A percentile compares a stretch with the other conserved stretches of the same genome.
These are phyloP conservation scores for Fraxinus dipetala DNA, from an alignment of 305 asterid genomes.

Conservation along the genomic window DNA sequence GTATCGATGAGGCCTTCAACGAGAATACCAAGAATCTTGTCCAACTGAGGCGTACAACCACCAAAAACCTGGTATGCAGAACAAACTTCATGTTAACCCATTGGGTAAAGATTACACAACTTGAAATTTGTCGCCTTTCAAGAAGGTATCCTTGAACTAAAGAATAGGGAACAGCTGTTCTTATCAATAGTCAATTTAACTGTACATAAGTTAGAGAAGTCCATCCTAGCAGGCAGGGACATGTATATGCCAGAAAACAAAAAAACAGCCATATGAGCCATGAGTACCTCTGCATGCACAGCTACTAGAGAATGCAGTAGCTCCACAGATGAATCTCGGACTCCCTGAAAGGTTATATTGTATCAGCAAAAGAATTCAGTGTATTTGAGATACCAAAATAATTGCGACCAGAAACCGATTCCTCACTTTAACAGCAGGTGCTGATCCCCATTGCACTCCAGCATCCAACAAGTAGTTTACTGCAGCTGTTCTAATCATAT, in stretches of 20 bases:
- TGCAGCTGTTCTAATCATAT: conserved; percentile 79
- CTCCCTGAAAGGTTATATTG: conserved; percentile 60
- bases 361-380: conserved; percentile 10
- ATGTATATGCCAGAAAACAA: conserved; percentile 5
- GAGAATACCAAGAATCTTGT: conserved; percentile 87
- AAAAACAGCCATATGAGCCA: conserved; percentile 1
- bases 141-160: not conserved
- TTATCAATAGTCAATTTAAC: not conserved
- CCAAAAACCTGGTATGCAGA: conserved; percentile 68
- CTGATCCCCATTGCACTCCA: conserved; percentile 95
- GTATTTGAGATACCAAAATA: not conserved
- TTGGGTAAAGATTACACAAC: conserved; percentile 8
- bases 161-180: not conserved
- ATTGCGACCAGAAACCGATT: conserved; percentile 14
- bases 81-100: conserved; percentile 12
- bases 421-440: conserved; percentile 86
- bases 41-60: conserved; percentile 86
- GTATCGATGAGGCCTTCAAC: conserved; percentile 95
- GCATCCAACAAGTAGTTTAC: conserved; percentile 86
- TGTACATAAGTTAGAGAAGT: not conserved
- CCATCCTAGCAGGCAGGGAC: conserved; percentile 7
- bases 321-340: conserved; percentile 92
- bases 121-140: not conserved
- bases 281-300: conserved; percentile 92
- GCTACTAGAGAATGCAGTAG: conserved; percentile 86